Evolutionary conservation across 495 filamentous ascomycete genomes (phyloP).

Genomic region (Talaromyces adpressus): DNA sequence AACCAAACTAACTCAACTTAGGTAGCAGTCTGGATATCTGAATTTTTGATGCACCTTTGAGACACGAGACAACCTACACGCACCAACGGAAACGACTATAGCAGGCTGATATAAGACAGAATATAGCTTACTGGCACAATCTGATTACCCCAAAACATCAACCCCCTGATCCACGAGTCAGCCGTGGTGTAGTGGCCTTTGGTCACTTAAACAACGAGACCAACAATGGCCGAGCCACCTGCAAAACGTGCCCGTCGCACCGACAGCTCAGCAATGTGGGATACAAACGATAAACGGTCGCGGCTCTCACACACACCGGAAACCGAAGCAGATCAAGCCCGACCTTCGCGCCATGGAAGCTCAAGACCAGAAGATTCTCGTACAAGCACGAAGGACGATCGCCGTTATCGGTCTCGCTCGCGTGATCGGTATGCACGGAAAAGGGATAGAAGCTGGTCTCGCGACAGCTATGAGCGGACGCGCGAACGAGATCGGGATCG

Average conservation of each 20-base stretch:
- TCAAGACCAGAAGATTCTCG: slow-evolving; percentile 24
- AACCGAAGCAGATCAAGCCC: slow-evolving; percentile 27
- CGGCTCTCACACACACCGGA: slow-evolving; percentile 19
- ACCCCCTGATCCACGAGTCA: neutral
- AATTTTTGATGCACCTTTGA: neutral
- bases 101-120: neutral
- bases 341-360: slow-evolving; percentile 19
- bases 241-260: slow-evolving; percentile 46
- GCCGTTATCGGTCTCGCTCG: slow-evolving; percentile 36
- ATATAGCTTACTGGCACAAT: neutral
- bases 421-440: slow-evolving; percentile 35
- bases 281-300: slow-evolving; percentile 30
- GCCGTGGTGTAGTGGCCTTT: neutral
- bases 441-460: slow-evolving; percentile 38
- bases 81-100: neutral
- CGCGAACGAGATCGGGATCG: slow-evolving; percentile 23
- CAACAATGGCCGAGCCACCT: slow-evolving; percentile 45
- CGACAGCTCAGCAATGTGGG: slow-evolving; percentile 50
- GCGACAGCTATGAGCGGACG: slow-evolving; percentile 15
- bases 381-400: slow-evolving; percentile 26
- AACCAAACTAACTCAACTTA: neutral
- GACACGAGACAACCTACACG: neutral
- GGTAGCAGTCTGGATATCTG: neutral
- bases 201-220: neutral
- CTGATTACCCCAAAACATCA: neutral